Evolutionary conservation across 345 rosid genomes (phyloP).

Genomic region (thale cress (Arabidopsis thaliana)): DNA sequence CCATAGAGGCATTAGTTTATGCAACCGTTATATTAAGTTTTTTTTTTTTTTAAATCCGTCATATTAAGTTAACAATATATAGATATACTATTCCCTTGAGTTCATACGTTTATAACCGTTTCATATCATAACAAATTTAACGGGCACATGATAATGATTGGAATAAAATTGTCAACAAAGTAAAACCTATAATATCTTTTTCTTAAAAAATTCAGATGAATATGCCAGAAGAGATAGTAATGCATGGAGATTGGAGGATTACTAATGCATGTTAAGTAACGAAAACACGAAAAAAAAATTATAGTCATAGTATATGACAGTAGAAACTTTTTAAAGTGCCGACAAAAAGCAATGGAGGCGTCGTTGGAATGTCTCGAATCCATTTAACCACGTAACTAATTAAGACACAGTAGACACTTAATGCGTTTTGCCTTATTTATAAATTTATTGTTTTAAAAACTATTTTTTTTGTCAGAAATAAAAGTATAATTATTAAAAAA

Average conservation of each 20-base stretch:
- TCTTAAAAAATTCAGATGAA: neutral
- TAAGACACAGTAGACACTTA: neutral
- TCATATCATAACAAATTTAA: neutral
- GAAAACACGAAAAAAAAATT: neutral
- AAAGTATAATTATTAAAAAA: no score
- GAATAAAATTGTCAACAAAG: neutral
- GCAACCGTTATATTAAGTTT: neutral
- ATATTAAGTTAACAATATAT: neutral
- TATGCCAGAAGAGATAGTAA: neutral
- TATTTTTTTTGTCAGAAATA: no score
- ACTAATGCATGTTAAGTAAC: neutral
- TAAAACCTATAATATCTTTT: neutral
- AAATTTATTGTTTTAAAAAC: neutral
- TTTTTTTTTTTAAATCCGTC: no score
- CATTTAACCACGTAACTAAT: slow-evolving; percentile 2
- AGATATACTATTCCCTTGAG: neutral
- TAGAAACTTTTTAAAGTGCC: slow-evolving; percentile 1
- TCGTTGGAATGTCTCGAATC: slow-evolving; percentile 1
- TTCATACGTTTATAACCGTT: neutral
- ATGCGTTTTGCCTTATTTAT: neutral
- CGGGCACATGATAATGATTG: neutral
- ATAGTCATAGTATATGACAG: neutral
- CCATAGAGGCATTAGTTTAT: neutral
- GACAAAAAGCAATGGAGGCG: slow-evolving; percentile 13
- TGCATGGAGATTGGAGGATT: neutral